Conservation (phyloP, 2,329 filamentous ascomycete species). For the Phoma sp. region DNA sequence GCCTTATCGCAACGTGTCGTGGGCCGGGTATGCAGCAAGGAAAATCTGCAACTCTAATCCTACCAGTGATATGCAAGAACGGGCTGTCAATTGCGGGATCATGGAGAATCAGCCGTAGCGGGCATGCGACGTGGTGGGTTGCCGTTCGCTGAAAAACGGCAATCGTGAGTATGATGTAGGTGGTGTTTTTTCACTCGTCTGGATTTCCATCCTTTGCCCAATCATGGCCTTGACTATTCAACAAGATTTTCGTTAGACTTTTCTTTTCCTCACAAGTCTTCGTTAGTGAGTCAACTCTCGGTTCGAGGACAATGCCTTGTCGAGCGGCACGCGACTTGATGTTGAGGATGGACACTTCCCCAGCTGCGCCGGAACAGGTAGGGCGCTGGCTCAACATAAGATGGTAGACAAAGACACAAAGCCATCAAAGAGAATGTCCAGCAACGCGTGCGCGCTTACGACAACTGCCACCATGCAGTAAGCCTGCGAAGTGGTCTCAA, state of each 20-base stretch:
- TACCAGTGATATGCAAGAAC: constrained; percentile 22
- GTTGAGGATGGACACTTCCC: not conserved
- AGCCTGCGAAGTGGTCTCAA: not conserved
- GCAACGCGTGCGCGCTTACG: not conserved
- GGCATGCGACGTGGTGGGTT: constrained; percentile 31
- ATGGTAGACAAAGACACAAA: not conserved
- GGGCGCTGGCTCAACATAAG: not conserved
- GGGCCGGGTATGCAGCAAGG: constrained; percentile 26
- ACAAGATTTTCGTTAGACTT: constrained; percentile 3
- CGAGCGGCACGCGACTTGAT: not conserved
- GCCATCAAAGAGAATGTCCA: not conserved
- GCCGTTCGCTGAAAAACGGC: constrained; percentile 24
- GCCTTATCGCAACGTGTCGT: constrained; percentile 32
- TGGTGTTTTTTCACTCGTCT: constrained; percentile 2
- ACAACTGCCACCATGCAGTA: constrained; percentile 5
- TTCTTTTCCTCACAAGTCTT: not conserved
- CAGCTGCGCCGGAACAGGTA: not conserved
- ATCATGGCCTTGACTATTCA: constrained; percentile 2
- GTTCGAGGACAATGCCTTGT: not conserved
- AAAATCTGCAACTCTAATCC: constrained; percentile 24
- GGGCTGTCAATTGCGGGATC: constrained; percentile 5
- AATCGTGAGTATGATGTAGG: constrained; percentile 18
- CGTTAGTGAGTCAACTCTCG: constrained; percentile 7
- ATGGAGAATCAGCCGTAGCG: constrained; percentile 14
- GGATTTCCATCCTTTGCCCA: constrained; percentile 1